Conservation (phyloP, 805 yeast species). For the Kuraishia piskuri region DNA sequence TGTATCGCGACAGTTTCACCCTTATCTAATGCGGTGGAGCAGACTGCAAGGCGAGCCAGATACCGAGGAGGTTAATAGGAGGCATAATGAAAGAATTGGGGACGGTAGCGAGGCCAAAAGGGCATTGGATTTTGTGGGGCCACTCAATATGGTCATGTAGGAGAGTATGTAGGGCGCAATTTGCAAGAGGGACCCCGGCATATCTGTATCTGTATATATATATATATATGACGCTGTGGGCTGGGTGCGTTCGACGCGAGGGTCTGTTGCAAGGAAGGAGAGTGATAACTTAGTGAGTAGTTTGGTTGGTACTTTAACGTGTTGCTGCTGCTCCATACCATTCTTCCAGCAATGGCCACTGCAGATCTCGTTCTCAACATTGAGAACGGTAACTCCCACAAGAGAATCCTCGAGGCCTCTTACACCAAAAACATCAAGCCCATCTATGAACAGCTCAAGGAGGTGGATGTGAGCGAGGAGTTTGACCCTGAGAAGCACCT, state of each 20-base stretch:
- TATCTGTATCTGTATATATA: too few species aligned
- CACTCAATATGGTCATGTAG: neutral
- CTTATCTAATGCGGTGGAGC: neutral
- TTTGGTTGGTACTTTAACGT: too few species aligned
- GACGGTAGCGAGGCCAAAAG: neutral
- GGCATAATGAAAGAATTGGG: neutral
- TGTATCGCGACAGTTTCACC: neutral
- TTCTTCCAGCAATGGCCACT: slow-evolving; percentile 17
- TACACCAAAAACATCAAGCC: slow-evolving; percentile 26
- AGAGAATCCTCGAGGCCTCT: slow-evolving; percentile 21
- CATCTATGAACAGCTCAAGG: slow-evolving; percentile 15
- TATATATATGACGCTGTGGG: too few species aligned
- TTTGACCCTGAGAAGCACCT: slow-evolving; percentile 33
- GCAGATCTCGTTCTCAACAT: slow-evolving; percentile 24
- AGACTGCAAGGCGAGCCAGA: neutral
- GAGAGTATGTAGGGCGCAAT: neutral
- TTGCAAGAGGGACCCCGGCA: too few species aligned
- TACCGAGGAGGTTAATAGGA: neutral
- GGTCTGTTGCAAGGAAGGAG: neutral
- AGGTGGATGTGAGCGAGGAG: slow-evolving; percentile 16
- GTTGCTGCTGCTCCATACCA: too few species aligned
- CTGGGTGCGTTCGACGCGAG: neutral
- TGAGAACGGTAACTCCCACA: slow-evolving; percentile 28
- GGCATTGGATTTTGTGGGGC: neutral
- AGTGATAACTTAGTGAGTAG: too few species aligned